A percentile compares a stretch with the other conserved stretches of the same genome.
Evolutionary conservation across 2,329 filamentous ascomycete species (phyloP).

Genomic region (Eutypa lata): DNA sequence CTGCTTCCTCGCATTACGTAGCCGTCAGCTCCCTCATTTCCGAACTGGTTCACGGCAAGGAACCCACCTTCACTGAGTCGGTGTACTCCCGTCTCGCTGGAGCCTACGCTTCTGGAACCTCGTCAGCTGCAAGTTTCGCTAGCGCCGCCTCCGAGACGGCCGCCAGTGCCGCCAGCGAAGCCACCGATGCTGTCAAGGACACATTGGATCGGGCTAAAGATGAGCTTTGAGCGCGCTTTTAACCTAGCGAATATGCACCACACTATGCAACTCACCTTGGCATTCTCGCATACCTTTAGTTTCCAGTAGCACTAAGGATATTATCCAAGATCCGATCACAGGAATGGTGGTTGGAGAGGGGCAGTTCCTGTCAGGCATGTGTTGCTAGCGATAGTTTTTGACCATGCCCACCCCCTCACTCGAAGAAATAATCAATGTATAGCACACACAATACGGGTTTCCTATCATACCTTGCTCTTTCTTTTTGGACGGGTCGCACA

Average conservation of each 20-base stretch:
- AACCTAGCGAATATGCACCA: too few species aligned
- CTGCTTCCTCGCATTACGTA: slow-evolving; percentile 62
- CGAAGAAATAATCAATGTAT: neutral
- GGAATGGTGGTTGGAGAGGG: neutral
- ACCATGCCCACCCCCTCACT: neutral
- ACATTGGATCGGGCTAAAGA: slow-evolving; percentile 20
- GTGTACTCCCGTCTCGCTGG: slow-evolving; percentile 69
- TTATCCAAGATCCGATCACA: too few species aligned
- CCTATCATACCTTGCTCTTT: neutral
- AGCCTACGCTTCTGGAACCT: slow-evolving; percentile 66
- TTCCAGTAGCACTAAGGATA: too few species aligned
- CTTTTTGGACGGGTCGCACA: neutral
- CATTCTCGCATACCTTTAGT: too few species aligned
- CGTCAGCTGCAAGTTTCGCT: slow-evolving; percentile 46
- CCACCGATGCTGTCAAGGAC: slow-evolving; percentile 21
- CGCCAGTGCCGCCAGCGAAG: slow-evolving; percentile 21
- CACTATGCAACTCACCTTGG: too few species aligned
- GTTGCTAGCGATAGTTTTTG: neutral
- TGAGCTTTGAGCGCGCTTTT: slow-evolving; percentile 14
- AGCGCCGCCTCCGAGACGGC: slow-evolving; percentile 31
- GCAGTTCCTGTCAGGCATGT: neutral
- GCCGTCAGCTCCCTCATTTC: slow-evolving; percentile 70
- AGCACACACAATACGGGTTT: neutral
- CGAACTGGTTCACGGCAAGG: slow-evolving; percentile 73
- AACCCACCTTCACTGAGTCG: slow-evolving; percentile 78